phyloP scores from a whole-genome alignment of 2,329 filamentous ascomycete species.

The Xylaria multiplex region DNA sequence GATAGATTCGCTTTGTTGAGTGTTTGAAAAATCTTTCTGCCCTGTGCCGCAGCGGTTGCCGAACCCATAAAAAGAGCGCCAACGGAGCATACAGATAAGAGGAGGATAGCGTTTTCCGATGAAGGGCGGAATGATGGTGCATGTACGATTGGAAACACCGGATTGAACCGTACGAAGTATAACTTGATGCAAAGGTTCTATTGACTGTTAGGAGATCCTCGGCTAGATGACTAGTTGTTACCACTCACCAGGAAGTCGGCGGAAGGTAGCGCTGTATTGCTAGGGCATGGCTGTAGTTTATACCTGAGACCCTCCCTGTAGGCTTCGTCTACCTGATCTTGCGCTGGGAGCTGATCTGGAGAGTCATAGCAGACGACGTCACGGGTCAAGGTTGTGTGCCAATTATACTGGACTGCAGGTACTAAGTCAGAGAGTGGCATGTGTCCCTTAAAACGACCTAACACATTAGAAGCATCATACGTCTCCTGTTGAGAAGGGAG shows the following conservation, averaged over 20 bases:
- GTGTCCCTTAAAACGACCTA: constrained; percentile 26
- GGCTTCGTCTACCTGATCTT: constrained; percentile 34
- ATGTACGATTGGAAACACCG: constrained; percentile 34
- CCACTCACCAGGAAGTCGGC: constrained; percentile 31
- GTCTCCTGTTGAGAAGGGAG: constrained; percentile 19
- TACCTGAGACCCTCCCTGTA: constrained; percentile 34
- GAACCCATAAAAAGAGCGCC: constrained; percentile 36
- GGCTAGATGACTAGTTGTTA: not conserved
- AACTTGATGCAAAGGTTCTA: constrained; percentile 36
- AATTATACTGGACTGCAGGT: constrained; percentile 33
- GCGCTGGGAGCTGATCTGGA: constrained; percentile 19
- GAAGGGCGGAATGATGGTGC: constrained; percentile 34
- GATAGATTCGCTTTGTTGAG: constrained; percentile 36
- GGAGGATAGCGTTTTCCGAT: constrained; percentile 33
- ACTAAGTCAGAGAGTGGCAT: constrained; percentile 32
- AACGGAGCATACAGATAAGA: constrained; percentile 33
- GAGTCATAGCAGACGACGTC: constrained; percentile 33
- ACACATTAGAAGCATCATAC: constrained; percentile 17
- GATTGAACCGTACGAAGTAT: constrained; percentile 36
- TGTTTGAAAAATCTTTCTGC: constrained; percentile 34
- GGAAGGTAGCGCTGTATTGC: constrained; percentile 32
- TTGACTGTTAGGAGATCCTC: constrained; percentile 16
- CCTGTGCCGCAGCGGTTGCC: constrained; percentile 33
- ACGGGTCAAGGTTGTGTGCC: constrained; percentile 33
- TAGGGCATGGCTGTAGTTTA: constrained; percentile 32